A percentile compares a stretch with the other conserved stretches of the same genome.
phyloP scores from a whole-genome alignment of 169 alveolate genomes.

The Plasmodium berghei region DNA sequence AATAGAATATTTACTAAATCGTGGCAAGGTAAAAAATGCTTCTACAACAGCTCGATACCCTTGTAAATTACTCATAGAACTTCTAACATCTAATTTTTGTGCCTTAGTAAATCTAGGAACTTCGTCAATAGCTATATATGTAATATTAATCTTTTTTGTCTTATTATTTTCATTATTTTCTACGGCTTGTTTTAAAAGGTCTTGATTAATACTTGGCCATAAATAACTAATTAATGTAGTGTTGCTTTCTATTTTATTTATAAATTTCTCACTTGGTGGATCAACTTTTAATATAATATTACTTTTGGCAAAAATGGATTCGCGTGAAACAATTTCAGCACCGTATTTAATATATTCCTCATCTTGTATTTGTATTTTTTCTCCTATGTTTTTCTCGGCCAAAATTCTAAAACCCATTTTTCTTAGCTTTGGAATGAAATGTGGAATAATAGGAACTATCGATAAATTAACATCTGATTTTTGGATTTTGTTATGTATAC shows the following conservation, averaged over 20 bases:
- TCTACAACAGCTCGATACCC: conserved; percentile 96
- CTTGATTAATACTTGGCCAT: conserved; percentile 86
- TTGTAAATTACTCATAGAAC: conserved; percentile 93
- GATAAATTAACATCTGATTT: conserved; percentile 11
- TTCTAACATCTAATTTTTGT: conserved; percentile 92
- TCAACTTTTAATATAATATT: conserved; percentile 87
- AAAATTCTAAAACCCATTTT: conserved; percentile 88
- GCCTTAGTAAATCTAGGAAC: conserved; percentile 95
- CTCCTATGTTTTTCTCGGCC: conserved; percentile 90
- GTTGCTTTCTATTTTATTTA: conserved; percentile 83
- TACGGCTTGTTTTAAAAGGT: conserved; percentile 73
- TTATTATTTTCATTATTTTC: conserved; percentile 71
- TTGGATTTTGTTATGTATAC: not conserved
- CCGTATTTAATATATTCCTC: conserved; percentile 79
- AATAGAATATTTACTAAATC: conserved; percentile 90
- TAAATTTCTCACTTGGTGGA: conserved; percentile 83
- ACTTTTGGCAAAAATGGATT: conserved; percentile 79
- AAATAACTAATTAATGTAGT: conserved; percentile 85
- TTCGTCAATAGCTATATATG: conserved; percentile 91
- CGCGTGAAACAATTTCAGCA: conserved; percentile 81
- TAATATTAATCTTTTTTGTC: conserved; percentile 57
- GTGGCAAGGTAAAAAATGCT: conserved; percentile 92
- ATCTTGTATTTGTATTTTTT: conserved; percentile 85
- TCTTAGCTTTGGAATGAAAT: conserved; percentile 84
- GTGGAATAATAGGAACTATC: conserved; percentile 90